Percentiles rank a stretch among this genome's conserved stretches.
Conservation (phyloP, 2,329 filamentous ascomycete species). For the Microcyclospora pomicola region DNA sequence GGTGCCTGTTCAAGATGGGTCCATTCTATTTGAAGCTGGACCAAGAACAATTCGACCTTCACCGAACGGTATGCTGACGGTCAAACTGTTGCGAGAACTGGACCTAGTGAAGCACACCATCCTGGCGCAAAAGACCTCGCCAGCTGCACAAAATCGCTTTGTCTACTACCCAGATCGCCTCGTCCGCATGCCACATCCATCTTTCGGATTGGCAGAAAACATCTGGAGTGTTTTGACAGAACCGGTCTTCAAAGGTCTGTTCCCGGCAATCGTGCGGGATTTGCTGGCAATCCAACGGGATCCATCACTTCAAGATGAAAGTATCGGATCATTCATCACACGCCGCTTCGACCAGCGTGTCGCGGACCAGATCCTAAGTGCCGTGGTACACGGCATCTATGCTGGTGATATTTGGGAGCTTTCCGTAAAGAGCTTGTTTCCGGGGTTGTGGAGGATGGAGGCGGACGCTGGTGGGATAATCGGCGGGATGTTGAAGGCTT, state of each 20-base stretch:
- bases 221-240: constrained; percentile 28
- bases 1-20: constrained; percentile 45
- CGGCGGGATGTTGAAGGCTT: constrained; percentile 16
- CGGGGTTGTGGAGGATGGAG: constrained; percentile 38
- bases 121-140: constrained; percentile 36
- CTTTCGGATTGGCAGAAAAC: constrained; percentile 20
- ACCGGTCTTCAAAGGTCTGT: constrained; percentile 40
- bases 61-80: constrained; percentile 49
- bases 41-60: constrained; percentile 58
- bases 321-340: constrained; percentile 52
- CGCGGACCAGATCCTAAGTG: constrained; percentile 62
- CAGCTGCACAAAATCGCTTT: constrained; percentile 52
- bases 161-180: constrained; percentile 82
- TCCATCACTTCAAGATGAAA: constrained; percentile 46
- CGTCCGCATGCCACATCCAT: constrained; percentile 44
- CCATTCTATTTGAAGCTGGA: constrained; percentile 68
- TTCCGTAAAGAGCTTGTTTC: constrained; percentile 53
- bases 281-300: constrained; percentile 14
- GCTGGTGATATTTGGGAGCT: constrained; percentile 76
- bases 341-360: constrained; percentile 41
- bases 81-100: constrained; percentile 50
- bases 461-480: constrained; percentile 27
- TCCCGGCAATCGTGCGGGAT: constrained; percentile 26
- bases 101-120: constrained; percentile 44
- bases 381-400: constrained; percentile 73